These are phyloP conservation scores for Mercurialis annua DNA, from an alignment of 345 rosid species.

Conservation along the genomic window DNA sequence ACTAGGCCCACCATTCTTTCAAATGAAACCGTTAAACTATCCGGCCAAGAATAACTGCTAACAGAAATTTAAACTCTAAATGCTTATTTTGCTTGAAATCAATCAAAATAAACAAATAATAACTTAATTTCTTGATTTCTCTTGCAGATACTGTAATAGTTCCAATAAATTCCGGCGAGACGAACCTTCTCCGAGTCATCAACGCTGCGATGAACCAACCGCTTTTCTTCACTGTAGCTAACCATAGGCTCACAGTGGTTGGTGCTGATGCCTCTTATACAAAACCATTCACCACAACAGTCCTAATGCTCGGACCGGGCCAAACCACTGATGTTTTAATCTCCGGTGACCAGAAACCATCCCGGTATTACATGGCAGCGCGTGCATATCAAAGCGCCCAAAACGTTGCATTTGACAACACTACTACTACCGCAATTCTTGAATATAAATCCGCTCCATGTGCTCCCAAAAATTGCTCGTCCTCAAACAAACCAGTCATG, in stretches of 20 bases:
- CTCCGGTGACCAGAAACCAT: slow-evolving; percentile 24
- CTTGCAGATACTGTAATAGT: slow-evolving; percentile 24
- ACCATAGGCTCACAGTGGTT: slow-evolving; percentile 29
- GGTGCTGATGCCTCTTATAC: slow-evolving; percentile 29
- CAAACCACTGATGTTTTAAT: slow-evolving; percentile 34
- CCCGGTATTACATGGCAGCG: slow-evolving; percentile 24
- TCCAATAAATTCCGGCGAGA: slow-evolving; percentile 29
- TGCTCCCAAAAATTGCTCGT: slow-evolving; percentile 11
- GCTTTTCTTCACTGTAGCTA: slow-evolving; percentile 28
- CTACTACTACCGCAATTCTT: slow-evolving; percentile 30
- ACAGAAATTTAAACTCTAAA: not conserved
- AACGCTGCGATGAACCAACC: slow-evolving; percentile 26
- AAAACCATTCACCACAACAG: slow-evolving; percentile 29
- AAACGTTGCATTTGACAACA: slow-evolving; percentile 27
- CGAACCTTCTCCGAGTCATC: slow-evolving; percentile 30
- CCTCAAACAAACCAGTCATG: slow-evolving; percentile 24
- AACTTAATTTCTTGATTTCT: not conserved
- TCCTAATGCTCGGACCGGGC: slow-evolving; percentile 32
- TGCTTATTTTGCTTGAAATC: not conserved
- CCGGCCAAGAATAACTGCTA: not conserved
- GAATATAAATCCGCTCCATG: slow-evolving; percentile 30
- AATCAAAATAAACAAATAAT: not conserved
- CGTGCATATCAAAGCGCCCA: slow-evolving; percentile 27
- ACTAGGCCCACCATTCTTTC: not conserved
- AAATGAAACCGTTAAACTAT: not conserved